Evolutionary conservation across 2,329 filamentous ascomycete species (phyloP), one percentile per base, ranked within the genome.

Genomic region (Pestalotiopsis sp.): DNA sequence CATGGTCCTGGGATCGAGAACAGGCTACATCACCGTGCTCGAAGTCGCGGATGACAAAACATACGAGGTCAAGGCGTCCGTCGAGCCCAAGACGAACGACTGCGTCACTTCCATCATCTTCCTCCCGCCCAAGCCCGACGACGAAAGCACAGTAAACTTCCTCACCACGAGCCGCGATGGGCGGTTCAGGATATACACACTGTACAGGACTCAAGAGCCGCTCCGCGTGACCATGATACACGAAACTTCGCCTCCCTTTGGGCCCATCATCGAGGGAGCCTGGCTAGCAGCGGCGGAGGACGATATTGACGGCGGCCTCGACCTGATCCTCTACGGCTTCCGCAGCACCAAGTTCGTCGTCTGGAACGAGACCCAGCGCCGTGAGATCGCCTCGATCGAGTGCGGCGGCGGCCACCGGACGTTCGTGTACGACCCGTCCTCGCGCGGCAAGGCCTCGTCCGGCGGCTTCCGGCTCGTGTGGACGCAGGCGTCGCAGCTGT

Each of bases 401-500:
- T 98, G 95, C 76, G 95, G 95, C 67, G 95, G 95, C 41, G 91
- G 90, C 0, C 94, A 97, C 76, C 88, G 95, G 67, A 90, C 87
- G 39, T 98, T 94, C 85, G 87, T 88, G 72, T 79, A 80, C 68
- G 72, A 77, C 68, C 70, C 76, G 27, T 67, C 73, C 31, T 9
- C 31, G 31, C 31, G 31, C 25, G n/a, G 12, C 12, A 69, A 66
- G 72, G 70, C 83, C 17, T 70, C 75, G 7, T 36, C 31, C 6
- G 77, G 78, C 17, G 75, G 74, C 0, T 74, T 85, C 57, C 80
- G 84, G 27, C 90, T 97, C 69, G 86, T 93, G 0, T 98, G 93
- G 86, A 95, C 92, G 3, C 91, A 93, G 78, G 89, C 90, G 4
- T 88, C 89, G 2, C 81, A 80, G 68, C 80, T 87, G 63, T 81